Conservation (phyloP, 768 basidiomycete species). For the Termitomyces sp. region DNA sequence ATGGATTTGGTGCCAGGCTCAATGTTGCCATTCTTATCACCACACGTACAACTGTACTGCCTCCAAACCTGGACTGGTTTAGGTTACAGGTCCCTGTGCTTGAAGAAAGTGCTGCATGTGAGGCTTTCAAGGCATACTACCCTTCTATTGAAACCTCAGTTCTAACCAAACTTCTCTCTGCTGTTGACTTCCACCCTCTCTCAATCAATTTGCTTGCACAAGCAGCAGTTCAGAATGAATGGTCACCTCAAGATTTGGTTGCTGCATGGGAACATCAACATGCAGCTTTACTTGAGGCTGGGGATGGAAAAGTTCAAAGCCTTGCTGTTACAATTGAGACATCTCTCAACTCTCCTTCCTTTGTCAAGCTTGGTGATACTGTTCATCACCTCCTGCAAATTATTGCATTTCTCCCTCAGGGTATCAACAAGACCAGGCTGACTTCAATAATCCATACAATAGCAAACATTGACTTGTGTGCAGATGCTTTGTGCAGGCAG, state of each 20-base stretch:
- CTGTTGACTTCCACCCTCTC: not conserved
- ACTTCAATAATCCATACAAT: not conserved
- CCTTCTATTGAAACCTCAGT: not conserved
- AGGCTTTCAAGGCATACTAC: not conserved
- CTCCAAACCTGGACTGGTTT: not conserved
- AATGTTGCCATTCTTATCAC: not conserved
- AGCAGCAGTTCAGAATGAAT: not conserved
- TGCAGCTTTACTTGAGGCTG: constrained; percentile 2
- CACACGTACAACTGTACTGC: not conserved
- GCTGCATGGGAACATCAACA: not conserved
- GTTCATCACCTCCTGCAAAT: not conserved
- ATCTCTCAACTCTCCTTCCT: constrained; percentile 9
- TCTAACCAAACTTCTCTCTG: not conserved
- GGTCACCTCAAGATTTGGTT: not conserved
- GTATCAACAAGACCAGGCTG: not conserved
- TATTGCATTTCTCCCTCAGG: not conserved
- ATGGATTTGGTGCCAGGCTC: not conserved
- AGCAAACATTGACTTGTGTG: not conserved
- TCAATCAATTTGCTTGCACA: not conserved
- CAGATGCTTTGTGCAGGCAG: not conserved
- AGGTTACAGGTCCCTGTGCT: not conserved
- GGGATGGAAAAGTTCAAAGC: constrained; percentile 8
- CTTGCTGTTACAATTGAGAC: constrained; percentile 6
- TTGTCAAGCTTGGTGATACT: not conserved
- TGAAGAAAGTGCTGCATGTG: not conserved